Conservation (phyloP, 257 asterid genomes). For the Salvia hispanica region DNA sequence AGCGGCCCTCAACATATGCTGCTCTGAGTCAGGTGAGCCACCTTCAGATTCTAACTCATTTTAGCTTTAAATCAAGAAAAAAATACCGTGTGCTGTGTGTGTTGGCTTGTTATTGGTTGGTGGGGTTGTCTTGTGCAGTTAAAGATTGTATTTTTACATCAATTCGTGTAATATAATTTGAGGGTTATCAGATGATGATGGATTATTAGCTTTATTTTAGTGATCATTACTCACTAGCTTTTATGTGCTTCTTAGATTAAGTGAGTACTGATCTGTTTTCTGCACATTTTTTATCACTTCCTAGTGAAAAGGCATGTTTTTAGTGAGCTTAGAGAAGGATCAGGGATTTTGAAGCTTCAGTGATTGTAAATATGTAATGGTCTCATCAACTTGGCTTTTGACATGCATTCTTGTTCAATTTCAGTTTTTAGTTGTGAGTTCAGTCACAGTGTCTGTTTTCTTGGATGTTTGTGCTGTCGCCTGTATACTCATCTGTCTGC, state of each 20-base stretch:
- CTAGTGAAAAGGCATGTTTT: neutral
- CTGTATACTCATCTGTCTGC: neutral
- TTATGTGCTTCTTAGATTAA: neutral
- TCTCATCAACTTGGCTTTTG: constrained; percentile 15
- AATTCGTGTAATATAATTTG: neutral
- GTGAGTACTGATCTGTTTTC: constrained; percentile 9
- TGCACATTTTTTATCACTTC: neutral
- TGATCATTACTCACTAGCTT: constrained; percentile 8
- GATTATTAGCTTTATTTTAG: neutral
- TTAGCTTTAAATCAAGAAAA: neutral
- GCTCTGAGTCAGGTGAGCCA: constrained; percentile 32
- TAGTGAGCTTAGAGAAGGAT: neutral
- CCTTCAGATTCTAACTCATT: constrained; percentile 17
- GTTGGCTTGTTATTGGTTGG: neutral
- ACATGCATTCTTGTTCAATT: constrained; percentile 15
- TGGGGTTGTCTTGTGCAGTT: neutral
- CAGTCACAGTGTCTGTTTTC: constrained; percentile 15
- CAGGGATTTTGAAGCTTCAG: neutral
- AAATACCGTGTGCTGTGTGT: neutral
- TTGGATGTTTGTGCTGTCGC: constrained; percentile 27
- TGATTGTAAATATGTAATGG: neutral
- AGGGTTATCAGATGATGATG: constrained; percentile 1
- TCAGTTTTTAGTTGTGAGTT: constrained; percentile 14
- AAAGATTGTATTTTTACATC: constrained; percentile 9
- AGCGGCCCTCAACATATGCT: constrained; percentile 15